Base-by-base conservation (phyloP, 139 green algal genomes). In the Astrephomene gubernaculifera region DNA sequence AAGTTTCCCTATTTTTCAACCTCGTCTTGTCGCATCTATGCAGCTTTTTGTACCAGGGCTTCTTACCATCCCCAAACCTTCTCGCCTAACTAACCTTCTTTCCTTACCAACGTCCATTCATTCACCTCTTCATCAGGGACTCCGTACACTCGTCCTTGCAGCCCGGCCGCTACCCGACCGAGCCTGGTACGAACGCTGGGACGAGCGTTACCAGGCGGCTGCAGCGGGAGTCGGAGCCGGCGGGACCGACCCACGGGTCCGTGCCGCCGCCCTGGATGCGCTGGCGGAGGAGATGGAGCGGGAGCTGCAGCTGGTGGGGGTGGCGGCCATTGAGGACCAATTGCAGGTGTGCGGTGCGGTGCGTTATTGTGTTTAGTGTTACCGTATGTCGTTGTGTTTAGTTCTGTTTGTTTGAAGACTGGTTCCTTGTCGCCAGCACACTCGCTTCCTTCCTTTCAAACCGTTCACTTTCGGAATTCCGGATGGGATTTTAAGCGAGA, bases 311-410 rank as follows among this genome's bases (percentile, higher is more conserved):
- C 71, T 96, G 74, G 76, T 96, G 71, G 93, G 93, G 5, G 89
- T 87, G 41, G 95, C 91, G 29, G 92, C 91, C 45, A 91, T 96
- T 1, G 93, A 96, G 81, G 94, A 96, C 85, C 92, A 92, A 83
- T 82, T 95, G 82, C 91, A 94, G 88, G 90, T 89, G 39, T 67
- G 9, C 5, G 29, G 57, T 25, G 43, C 21, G 12, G 49, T 57
- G 12, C 49, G 49, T 57, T n/a, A n/a, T n/a, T n/a, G n/a, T n/a
- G n/a, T n/a, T n/a, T n/a, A n/a, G n/a, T n/a, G n/a, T n/a, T n/a
- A n/a, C n/a, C n/a, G n/a, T n/a, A n/a, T n/a, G n/a, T n/a, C n/a
- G n/a, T n/a, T n/a, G n/a, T n/a, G n/a, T n/a, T n/a, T n/a, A n/a
- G n/a, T n/a, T n/a, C n/a, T n/a, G n/a, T n/a, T n/a, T n/a, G n/a